Percentiles rank a stretch among this genome's conserved stretches.
Evolutionary conservation across 139 green algal species (phyloP).

Genomic region (Closterium sp.): DNA sequence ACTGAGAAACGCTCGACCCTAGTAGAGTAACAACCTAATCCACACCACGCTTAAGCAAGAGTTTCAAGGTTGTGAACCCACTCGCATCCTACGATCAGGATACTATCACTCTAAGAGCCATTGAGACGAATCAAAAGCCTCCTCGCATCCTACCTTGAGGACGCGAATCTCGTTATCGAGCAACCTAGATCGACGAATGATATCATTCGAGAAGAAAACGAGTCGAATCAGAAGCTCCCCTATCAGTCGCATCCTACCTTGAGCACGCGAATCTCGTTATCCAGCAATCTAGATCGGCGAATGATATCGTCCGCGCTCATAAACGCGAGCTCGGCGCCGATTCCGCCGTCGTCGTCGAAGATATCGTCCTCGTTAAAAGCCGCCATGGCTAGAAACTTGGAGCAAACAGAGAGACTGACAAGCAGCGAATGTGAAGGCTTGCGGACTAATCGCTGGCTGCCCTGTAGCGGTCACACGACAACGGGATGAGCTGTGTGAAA

Average conservation of each 20-base stretch:
- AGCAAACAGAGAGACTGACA: neutral
- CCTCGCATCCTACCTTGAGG: conserved; percentile 58
- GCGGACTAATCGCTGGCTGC: neutral
- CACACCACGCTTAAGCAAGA: too few relatives aligned
- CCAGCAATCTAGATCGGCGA: conserved; percentile 78
- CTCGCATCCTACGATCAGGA: neutral
- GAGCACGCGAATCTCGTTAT: conserved; percentile 97
- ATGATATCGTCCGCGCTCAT: conserved; percentile 87
- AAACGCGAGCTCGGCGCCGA: conserved; percentile 86
- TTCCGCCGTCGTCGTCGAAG: conserved; percentile 50
- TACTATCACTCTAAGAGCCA: neutral
- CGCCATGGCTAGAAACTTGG: neutral
- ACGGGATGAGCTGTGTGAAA: neutral
- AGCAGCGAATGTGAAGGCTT: neutral
- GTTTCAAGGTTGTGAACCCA: too few relatives aligned
- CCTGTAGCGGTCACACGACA: too few relatives aligned
- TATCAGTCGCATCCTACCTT: conserved; percentile 32
- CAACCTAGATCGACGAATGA: conserved; percentile 75
- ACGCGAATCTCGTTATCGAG: conserved; percentile 98
- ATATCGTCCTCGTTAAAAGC: conserved; percentile 38
- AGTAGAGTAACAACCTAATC: too few relatives aligned
- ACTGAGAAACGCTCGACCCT: too few relatives aligned
- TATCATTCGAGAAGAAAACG: too few relatives aligned
- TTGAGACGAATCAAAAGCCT: too few relatives aligned
- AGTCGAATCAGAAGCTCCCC: too few relatives aligned